Conservation (phyloP, 1,284 basidiomycete genomes). For the Cryptococcus sp. region DNA sequence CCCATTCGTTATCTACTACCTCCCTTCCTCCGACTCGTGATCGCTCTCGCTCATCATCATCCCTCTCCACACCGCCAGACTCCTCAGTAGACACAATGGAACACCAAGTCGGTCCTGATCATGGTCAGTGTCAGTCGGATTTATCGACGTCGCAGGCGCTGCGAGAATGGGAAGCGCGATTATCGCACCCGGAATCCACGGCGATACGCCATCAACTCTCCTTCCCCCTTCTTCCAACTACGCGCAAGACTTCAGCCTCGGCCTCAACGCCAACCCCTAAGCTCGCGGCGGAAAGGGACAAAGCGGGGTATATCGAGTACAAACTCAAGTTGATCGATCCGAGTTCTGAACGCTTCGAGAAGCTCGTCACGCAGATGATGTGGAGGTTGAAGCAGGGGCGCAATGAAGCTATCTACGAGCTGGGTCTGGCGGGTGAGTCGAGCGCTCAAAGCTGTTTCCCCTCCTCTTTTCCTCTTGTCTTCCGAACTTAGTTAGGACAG, state of each 20-base stretch:
- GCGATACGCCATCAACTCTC: constrained; percentile 39
- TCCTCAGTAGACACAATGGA: not conserved
- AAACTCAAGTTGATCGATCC: constrained; percentile 54
- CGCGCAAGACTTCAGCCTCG: not conserved
- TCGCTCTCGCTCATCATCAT: constrained; percentile 15
- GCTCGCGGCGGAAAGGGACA: constrained; percentile 51
- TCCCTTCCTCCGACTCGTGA: constrained; percentile 21
- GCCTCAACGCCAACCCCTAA: constrained; percentile 29
- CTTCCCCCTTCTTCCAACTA: constrained; percentile 14
- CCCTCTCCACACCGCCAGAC: constrained; percentile 3
- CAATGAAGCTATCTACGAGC: constrained; percentile 88
- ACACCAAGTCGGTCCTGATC: not conserved
- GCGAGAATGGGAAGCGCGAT: constrained; percentile 42
- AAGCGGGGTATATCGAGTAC: constrained; percentile 54
- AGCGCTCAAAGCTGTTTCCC: too few relatives aligned
- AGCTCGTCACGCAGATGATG: constrained; percentile 87
- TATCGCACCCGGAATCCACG: constrained; percentile 32
- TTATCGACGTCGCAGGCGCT: constrained; percentile 37
- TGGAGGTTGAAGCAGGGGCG: constrained; percentile 90
- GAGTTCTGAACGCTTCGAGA: constrained; percentile 53
- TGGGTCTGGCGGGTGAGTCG: constrained; percentile 65
- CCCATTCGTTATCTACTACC: constrained; percentile 43
- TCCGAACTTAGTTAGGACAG: too few relatives aligned
- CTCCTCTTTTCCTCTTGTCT: not conserved
- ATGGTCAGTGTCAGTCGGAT: constrained; percentile 1